Base-by-base conservation (phyloP, 2,329 filamentous ascomycete species). In the Sporothrix luriei region DNA sequence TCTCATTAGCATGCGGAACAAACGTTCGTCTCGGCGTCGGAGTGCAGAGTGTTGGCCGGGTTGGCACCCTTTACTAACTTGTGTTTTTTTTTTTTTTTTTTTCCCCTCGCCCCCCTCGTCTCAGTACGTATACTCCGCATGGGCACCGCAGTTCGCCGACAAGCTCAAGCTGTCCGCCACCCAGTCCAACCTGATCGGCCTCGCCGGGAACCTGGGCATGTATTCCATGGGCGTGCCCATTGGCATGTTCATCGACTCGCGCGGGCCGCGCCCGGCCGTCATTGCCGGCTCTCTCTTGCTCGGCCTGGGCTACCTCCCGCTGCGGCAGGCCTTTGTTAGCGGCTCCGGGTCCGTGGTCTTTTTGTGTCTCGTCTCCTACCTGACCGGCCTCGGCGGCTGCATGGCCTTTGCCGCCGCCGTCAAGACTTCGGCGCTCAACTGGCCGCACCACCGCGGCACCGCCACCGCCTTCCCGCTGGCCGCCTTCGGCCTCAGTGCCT, bases 91-190 rank as follows among this genome's bases (percentile, higher is more conserved):
- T 33, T 33, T 33, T 33, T 33, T n/a, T n/a, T n/a, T n/a, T n/a
- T n/a, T n/a, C n/a, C n/a, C n/a, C n/a, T n/a, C n/a, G n/a, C 1
- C 10, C 10, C 38, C 38, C 40, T 43, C 14, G 40, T 29, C 59
- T 33, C 66, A 97, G 93, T 98, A 99, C 87, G 94, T 94, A 77
- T 99, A 97, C 81, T 97, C 93, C 69, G 94, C 94, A 80, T 99
- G 95, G 94, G 93, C 92, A 16, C 95, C 95, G 24, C 94, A 97
- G 80, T 97, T 97, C 77, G 93, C 94, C 65, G 90, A 96, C 76
- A 89, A 87, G 75, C 84, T 99, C 75, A 89, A 91, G 77, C 87
- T 98, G 72, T 93, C 93, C 16, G 91, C 95, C n/a, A 98, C 94
- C 2, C 86, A 97, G 79, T 93, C 88, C 80, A 98, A 99, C 80